Evolutionary conservation across 1,284 basidiomycete species (phyloP).

Genomic region (Puccinia horiana): DNA sequence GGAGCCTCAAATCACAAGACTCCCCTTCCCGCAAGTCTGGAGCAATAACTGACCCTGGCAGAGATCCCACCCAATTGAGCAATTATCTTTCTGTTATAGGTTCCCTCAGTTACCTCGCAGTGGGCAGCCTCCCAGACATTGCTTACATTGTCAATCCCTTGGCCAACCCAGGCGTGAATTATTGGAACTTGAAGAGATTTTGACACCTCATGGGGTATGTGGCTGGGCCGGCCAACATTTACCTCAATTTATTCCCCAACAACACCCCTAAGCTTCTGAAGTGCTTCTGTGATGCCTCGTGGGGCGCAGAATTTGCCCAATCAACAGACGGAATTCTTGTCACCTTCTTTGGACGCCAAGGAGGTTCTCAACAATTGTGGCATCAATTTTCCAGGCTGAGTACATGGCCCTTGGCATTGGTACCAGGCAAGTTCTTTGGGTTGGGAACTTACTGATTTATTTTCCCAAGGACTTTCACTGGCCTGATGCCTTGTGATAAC

Average conservation of each 20-base stretch:
- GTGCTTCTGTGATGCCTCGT: slow-evolving; percentile 1
- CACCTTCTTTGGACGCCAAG: not conserved
- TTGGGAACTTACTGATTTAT: no score
- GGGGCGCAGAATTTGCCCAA: slow-evolving; percentile 3
- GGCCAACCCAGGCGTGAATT: not conserved
- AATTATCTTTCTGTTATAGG: not conserved
- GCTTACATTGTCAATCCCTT: not conserved
- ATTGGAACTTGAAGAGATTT: not conserved
- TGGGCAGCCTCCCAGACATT: not conserved
- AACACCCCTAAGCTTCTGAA: not conserved
- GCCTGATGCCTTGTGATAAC: not conserved
- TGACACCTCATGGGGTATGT: not conserved
- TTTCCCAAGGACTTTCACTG: not conserved
- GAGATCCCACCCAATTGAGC: not conserved
- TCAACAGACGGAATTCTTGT: slow-evolving; percentile 14
- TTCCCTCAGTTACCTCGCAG: no score
- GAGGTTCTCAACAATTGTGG: not conserved
- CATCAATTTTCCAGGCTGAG: slow-evolving; percentile 23
- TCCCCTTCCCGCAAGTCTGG: not conserved
- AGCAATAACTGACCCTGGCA: not conserved
- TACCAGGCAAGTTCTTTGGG: no score
- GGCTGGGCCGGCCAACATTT: not conserved
- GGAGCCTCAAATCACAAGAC: not conserved
- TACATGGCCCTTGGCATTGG: slow-evolving; percentile 24
- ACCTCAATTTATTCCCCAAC: no score